Base-by-base conservation (phyloP, 2,329 filamentous ascomycete species). In the Ophiostoma piceae region DNA sequence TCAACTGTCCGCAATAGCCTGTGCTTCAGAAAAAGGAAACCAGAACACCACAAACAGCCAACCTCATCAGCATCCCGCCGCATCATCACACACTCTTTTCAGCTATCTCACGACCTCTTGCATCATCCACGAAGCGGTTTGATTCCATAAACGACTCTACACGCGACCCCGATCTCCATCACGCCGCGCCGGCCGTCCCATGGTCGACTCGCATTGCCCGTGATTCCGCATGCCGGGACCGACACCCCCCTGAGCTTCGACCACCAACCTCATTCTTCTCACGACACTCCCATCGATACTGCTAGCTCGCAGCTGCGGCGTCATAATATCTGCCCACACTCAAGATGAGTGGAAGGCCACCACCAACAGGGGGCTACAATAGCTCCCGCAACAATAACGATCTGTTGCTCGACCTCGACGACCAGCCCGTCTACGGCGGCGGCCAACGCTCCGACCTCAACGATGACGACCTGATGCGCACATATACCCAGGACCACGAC, bases 391-490 rank as follows among this genome's bases (percentile, higher is more conserved):
- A 87, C 77, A 80, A 87, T 77, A 81, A 87, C 77, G 85, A 89
- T 77, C 85, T 92, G 72, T 84, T 94, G 71, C 87, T 94, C 77
- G 91, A 93, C 78, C 83, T 92, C 74, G 88, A 91, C 76, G 84
- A 89, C 71, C 87, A 89, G 74, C 88, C 90, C 68, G 78, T 85
- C 71, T 96, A 97, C 80, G 87, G 85, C 78, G 85, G 85, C 74
- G 92, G 92, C 73, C 90, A 93, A 78, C 87, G 88, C 71, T 90
- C 93, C 67, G 87, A 75, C 35, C 71, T 78, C 60, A 79, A 90
- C 78, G 93, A 97, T 78, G 90, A 96, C 74, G 88, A 94, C 74
- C 83, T 96, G 66, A 82, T 94, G 77, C 86, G 88, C 77, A 87
- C 87, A 74, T 94, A 92, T 80, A 86, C 90, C 76, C 88, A 90